Base-by-base conservation (phyloP, 176 grass and related monocot genomes). In the Phoenix dactylifera region DNA sequence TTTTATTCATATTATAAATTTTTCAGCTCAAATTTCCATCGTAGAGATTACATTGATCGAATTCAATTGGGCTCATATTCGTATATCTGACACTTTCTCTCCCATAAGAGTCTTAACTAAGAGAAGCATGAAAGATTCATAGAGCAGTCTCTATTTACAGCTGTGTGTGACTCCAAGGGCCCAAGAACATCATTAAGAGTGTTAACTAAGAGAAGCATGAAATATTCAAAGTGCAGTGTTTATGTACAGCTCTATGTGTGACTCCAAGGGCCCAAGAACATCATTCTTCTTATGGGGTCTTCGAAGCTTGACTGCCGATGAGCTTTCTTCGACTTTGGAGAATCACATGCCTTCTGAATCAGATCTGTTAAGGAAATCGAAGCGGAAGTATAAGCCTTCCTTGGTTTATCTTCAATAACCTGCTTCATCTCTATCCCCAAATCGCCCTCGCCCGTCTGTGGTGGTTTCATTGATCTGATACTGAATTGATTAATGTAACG, bases 181-280 rank as follows among this genome's bases (percentile, higher is more conserved):
- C 89, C 77, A 89, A 89, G 85, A 95, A 95, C 78, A 89, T 89
- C 61, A 89, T 78, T 85, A 30, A 4, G 28, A 30, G 28, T 30
- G 5, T 30, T 30, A 30, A 30, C 28, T 30, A 30, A 39, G 52
- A n/a, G 3, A 49, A 12, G 5, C 4, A 44, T 23, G 18, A 22
- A 5, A 26, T 18, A 39, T 39, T 39, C 25, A 16, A 6, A 26
- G 26, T 18, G 35, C 9, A 44, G 35, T 44, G 35, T 3, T 9
- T 44, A 2, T 44, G 2, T 44, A 14, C 35, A 44, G 9, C 72
- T 79, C 79, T 85, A 95, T 25, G 89, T 95, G 64, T 95, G 89
- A 39, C 89, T 80, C 89, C 85, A 95, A 63, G 85, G 89, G 55
- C 85, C 89, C 81, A 95, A 86, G 85, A 95, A 95, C 76, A 95